These are phyloP conservation scores for Dactylonectria macrodidyma DNA, from an alignment of 2,329 filamentous ascomycete genomes.

Conservation along the genomic window DNA sequence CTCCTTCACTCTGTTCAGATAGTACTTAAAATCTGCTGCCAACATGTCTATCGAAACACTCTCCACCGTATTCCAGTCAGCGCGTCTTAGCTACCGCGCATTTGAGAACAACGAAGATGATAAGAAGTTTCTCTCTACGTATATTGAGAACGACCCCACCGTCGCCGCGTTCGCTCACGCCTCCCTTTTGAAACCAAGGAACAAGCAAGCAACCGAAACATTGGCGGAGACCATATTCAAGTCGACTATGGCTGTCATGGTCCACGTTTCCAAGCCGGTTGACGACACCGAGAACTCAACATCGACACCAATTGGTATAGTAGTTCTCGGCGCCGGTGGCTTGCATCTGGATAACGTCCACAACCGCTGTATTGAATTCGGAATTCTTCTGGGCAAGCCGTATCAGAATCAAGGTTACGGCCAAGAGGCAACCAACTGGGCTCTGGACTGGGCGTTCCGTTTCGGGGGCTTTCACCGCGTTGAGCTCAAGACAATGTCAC, in stretches of 20 bases:
- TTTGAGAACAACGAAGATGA: not conserved
- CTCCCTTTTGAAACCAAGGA: not conserved
- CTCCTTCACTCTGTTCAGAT: too few relatives aligned
- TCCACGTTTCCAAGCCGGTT: not conserved
- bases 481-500: slow-evolving; percentile 56
- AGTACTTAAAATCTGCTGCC: too few relatives aligned
- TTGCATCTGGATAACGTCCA: not conserved
- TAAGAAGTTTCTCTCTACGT: not conserved
- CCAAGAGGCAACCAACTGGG: slow-evolving; percentile 62
- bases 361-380: slow-evolving; percentile 45
- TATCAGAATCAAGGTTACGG: slow-evolving; percentile 62
- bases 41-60: not conserved
- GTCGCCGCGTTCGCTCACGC: not conserved
- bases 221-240: not conserved
- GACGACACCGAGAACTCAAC: not conserved
- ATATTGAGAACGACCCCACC: not conserved
- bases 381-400: slow-evolving; percentile 52
- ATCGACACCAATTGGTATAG: not conserved
- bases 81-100: not conserved
- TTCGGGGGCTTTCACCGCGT: slow-evolving; percentile 62
- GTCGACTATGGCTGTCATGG: not conserved
- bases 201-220: not conserved
- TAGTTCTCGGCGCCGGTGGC: not conserved
- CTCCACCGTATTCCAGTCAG: not conserved
- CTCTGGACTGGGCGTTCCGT: slow-evolving; percentile 61